Base-by-base conservation (phyloP, 2,329 filamentous ascomycete species). In the Furcasterigmium sp. region DNA sequence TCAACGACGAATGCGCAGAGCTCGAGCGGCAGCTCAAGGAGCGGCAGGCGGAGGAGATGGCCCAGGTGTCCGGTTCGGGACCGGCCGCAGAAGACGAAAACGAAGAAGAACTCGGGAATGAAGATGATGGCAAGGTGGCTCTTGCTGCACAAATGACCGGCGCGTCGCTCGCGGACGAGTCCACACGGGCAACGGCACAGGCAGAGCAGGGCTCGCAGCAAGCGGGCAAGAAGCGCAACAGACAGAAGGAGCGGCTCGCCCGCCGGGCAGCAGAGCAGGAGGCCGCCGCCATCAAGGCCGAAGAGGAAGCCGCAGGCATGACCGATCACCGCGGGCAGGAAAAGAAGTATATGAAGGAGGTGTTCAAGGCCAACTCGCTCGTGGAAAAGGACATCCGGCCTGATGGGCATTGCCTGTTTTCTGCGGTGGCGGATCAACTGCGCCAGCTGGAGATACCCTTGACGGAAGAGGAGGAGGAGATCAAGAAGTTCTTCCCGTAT, bases 331-430 rank as follows among this genome's bases (percentile, higher is more conserved):
- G 87, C 46, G 75, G 76, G 36, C 67, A 77, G 41, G 90, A 95
- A 68, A 75, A 80, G 53, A 70, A 76, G 41, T 75, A 77, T 37
- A 91, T 98, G 82, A 70, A 78, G 45, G 69, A 70, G 21, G 77
- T 79, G 32, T 85, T 96, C 60, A 66, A 71, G 42, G 68, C 73
- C 36, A 68, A 84, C 45, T 73, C 72, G 1, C 73, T 97, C 14
- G 70, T 69, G 17, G 87, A 96, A 68, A 78, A 86, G 54, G 82
- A 88, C 46, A 90, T 98, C 45, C 78, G 78, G 30, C 89, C 93
- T 0, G 91, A 98, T 64, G 93, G 93, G 0, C 93, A 98, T 67
- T 98, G 93, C 60, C 70, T 98, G 14, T 98, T 97, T 66, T 86
- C 89, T 14, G 90, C 93, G 0, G 77, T 97, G 40, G 91, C 91